Base-by-base conservation (phyloP, 2,329 filamentous ascomycete genomes). In the Monosporascus sp. region DNA sequence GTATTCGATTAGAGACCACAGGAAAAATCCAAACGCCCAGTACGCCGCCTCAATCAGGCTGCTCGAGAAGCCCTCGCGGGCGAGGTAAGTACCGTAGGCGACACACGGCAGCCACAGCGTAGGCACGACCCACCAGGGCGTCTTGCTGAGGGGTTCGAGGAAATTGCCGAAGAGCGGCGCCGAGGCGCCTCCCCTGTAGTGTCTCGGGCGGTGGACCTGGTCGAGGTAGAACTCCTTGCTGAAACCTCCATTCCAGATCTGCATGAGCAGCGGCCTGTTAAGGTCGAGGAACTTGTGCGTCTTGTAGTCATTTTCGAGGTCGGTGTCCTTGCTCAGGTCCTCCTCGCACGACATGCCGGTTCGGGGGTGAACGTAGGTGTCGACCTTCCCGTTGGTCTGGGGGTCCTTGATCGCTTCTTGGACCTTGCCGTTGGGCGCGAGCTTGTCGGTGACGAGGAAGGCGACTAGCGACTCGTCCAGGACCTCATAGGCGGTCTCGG, bases 151-250 rank as follows among this genome's bases (percentile, higher is more conserved):
- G n/a, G 94, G 94, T 74, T 99, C 94, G n/a, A 99, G 77, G 70
- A 99, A 96, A 74, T 99, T 97, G 55, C 94, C 94, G 72, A 99
- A 99, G 24, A 99, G 74, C 20, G 94, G 94, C 38, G 94, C 94
- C 6, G 91, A 97, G 57, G 85, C 84, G 54, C 94, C 94, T 59
- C 93, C 93, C 68, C 86, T 95, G 79, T 97, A 99, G 71, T 99
- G 93, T 54, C 94, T 85, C 18, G 94, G 94, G 45, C 94, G 86
- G 69, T 99, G 94, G 50, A 99, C 89, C 70, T 99, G 94, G 62
- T 97, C 86, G 24, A 99, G 81, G 67, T 99, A 99, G 68, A 99
- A 99, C n/a, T 90, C 84, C 70, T 97, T 99, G 69, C 76, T 84
- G 74, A 97, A 99, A 31, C 88, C 89, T 47, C 92, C 88, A 59